A percentile compares a stretch with the other conserved stretches of the same genome.
phyloP scores from a whole-genome alignment of 495 filamentous ascomycete species.

The Cercophora newfieldiana region DNA sequence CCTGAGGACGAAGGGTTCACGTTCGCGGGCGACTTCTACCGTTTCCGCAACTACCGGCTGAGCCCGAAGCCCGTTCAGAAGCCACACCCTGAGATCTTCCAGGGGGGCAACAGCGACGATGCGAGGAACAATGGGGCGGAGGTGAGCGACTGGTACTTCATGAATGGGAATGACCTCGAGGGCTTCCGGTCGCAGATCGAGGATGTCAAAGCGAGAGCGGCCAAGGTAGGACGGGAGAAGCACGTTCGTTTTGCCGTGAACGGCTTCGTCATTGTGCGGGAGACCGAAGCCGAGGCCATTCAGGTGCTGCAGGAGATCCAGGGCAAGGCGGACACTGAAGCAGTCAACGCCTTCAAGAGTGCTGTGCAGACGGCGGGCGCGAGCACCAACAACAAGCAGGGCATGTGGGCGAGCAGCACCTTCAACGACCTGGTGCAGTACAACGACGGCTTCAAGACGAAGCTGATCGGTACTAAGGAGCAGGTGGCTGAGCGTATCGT shows the following conservation, averaged over 20 bases:
- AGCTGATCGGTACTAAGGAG: slow-evolving; percentile 50
- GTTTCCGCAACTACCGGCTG: slow-evolving; percentile 50
- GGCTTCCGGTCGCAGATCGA: slow-evolving; percentile 48
- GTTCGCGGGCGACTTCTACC: slow-evolving; percentile 49
- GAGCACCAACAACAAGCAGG: slow-evolving; percentile 42
- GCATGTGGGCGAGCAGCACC: slow-evolving; percentile 50
- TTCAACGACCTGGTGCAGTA: slow-evolving; percentile 53
- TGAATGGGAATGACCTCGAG: slow-evolving; percentile 53
- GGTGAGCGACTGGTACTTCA: slow-evolving; percentile 52
- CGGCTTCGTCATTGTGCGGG: slow-evolving; percentile 48
- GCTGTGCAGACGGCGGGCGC: slow-evolving; percentile 48
- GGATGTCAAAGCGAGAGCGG: slow-evolving; percentile 44
- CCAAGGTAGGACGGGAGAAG: slow-evolving; percentile 36
- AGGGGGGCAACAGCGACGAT: slow-evolving; percentile 50
- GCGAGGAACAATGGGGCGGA: slow-evolving; percentile 45
- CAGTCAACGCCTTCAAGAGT: slow-evolving; percentile 45
- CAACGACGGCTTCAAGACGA: slow-evolving; percentile 54
- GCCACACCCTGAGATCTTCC: slow-evolving; percentile 50
- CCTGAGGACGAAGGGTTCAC: slow-evolving; percentile 41
- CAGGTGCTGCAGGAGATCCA: slow-evolving; percentile 48
- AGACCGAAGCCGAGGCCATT: slow-evolving; percentile 51
- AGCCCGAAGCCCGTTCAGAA: slow-evolving; percentile 46
- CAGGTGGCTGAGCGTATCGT: slow-evolving; percentile 51
- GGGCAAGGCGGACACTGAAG: slow-evolving; percentile 49
- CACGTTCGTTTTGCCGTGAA: slow-evolving; percentile 50